Conservation (phyloP, 345 rosid genomes). For the Chamaenerion angustifolium region DNA sequence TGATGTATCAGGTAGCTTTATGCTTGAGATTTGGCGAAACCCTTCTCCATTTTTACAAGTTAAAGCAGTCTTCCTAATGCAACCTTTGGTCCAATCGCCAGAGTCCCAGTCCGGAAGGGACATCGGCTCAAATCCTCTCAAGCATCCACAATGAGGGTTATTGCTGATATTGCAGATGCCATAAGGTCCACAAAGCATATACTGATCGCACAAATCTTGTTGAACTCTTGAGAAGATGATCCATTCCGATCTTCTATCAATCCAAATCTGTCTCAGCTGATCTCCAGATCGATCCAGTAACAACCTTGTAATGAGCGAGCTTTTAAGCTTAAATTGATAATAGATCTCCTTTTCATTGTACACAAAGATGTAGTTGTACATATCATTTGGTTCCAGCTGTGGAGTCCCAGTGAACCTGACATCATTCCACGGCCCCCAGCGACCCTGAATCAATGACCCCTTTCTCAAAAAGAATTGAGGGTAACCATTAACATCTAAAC, state of each 20-base stretch:
- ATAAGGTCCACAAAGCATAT: slow-evolving; percentile 41
- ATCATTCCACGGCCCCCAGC: slow-evolving; percentile 44
- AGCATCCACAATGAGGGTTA: no score
- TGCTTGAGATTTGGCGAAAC: slow-evolving; percentile 13
- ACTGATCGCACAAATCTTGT: slow-evolving; percentile 48
- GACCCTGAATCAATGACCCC: slow-evolving; percentile 4
- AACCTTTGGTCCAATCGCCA: slow-evolving; percentile 27
- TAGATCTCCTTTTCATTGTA: slow-evolving; percentile 18
- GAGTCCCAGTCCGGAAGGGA: slow-evolving; percentile 19
- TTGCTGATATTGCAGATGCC: neutral
- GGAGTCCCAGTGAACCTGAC: slow-evolving; percentile 28
- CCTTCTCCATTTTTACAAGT: slow-evolving; percentile 23
- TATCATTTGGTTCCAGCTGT: slow-evolving; percentile 15
- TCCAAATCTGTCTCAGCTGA: slow-evolving; percentile 38
- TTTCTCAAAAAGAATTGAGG: slow-evolving; percentile 25
- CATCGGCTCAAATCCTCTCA: slow-evolving; percentile 25
- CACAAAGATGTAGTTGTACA: slow-evolving; percentile 16
- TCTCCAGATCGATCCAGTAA: slow-evolving; percentile 35
- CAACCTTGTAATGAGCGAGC: no score
- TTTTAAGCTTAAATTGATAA: slow-evolving; percentile 17
- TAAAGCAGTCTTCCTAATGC: slow-evolving; percentile 22
- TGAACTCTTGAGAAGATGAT: slow-evolving; percentile 30
- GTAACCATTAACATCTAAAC: slow-evolving; percentile 19
- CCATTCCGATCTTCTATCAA: slow-evolving; percentile 25
- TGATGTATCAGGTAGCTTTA: slow-evolving; percentile 36